Percentiles rank a stretch among this genome's conserved stretches.
Conservation (phyloP, 352 stramenopile species). For the Phytophthora constricta region DNA sequence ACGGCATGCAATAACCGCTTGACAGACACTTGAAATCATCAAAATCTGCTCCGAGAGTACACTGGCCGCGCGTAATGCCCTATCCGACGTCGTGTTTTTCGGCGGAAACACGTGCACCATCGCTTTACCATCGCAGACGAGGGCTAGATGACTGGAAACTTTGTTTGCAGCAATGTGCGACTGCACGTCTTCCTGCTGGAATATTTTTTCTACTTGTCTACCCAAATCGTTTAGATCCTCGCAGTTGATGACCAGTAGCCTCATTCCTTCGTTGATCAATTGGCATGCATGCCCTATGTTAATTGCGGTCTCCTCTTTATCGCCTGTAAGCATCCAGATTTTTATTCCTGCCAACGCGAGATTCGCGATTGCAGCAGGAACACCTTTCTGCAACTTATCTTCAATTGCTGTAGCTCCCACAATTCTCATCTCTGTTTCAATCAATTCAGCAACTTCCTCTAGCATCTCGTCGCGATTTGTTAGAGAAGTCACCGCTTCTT, state of each 20-base stretch:
- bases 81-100: constrained; percentile 45
- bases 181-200: constrained; percentile 55
- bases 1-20: constrained; percentile 81
- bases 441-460: constrained; percentile 58
- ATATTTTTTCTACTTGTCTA: constrained; percentile 59
- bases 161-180: constrained; percentile 43
- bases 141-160: constrained; percentile 58
- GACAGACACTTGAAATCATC: constrained; percentile 63
- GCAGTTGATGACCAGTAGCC: constrained; percentile 57
- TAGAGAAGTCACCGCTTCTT: constrained; percentile 65
- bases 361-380: constrained; percentile 87
- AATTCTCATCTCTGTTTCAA: constrained; percentile 82
- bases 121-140: constrained; percentile 77
- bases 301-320: constrained; percentile 96
- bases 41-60: constrained; percentile 58
- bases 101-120: constrained; percentile 76
- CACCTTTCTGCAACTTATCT: constrained; percentile 92
- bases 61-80: constrained; percentile 48
- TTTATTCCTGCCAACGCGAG: constrained; percentile 92
- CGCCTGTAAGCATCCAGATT: constrained; percentile 95
- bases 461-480: constrained; percentile 63
- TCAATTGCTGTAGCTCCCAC: constrained; percentile 93
- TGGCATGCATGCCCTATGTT: constrained; percentile 90
- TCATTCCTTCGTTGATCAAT: constrained; percentile 74
- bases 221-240: constrained; percentile 54